phyloP scores from a whole-genome alignment of 805 yeast genomes.

The Wickerhamomyces ciferrii region DNA sequence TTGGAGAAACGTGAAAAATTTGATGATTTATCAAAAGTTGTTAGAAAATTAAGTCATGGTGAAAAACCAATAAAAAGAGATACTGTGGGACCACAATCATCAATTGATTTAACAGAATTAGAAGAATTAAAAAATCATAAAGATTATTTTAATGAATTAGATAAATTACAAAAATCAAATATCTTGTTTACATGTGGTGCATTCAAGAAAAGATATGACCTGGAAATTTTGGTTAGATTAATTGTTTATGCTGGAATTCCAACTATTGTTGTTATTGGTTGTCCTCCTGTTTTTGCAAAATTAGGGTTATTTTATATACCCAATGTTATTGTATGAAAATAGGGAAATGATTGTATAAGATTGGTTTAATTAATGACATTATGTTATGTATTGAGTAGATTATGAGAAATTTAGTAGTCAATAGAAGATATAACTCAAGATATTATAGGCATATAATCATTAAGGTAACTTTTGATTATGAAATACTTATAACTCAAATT shows the following conservation, averaged over 20 bases:
- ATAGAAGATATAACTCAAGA: too few species aligned
- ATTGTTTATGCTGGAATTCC: conserved; percentile 82
- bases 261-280: conserved; percentile 36
- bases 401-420: too few species aligned
- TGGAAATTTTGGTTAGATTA: conserved; percentile 72
- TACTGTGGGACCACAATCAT: conserved; percentile 19
- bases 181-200: conserved; percentile 36
- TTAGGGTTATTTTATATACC: conserved; percentile 12
- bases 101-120: conserved; percentile 19
- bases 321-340: background rate
- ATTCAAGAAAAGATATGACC: conserved; percentile 58
- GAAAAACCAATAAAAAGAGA: conserved; percentile 8
- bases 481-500: too few species aligned
- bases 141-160: conserved; percentile 17
- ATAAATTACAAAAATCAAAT: conserved; percentile 15
- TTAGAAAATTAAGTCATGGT: too few species aligned
- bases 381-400: too few species aligned
- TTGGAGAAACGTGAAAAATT: conserved; percentile 19
- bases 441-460: too few species aligned
- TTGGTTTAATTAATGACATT: too few species aligned
- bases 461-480: too few species aligned
- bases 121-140: conserved; percentile 11
- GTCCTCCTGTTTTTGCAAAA: conserved; percentile 18
- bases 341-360: too few species aligned
- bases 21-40: conserved; percentile 12